A percentile compares a stretch with the other conserved stretches of the same genome.
Evolutionary conservation across 306 rosid genomes (phyloP).

Genomic region (Lupinus albus): DNA sequence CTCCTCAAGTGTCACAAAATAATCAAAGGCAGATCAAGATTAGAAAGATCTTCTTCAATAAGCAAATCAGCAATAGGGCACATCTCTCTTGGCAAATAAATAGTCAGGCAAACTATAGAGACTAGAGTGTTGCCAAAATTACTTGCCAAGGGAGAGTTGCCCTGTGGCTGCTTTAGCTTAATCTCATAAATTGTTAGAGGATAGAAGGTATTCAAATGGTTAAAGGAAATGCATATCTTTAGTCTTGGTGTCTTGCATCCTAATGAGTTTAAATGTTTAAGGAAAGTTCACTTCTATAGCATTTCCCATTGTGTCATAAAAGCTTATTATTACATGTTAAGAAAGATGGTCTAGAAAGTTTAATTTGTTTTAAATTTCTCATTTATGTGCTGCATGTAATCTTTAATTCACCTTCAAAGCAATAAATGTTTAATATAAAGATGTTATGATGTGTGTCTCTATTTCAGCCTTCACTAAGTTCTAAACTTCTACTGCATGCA

Average conservation of each 20-base stretch:
- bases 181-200: background rate
- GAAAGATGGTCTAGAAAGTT: background rate
- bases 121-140: background rate
- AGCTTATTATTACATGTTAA: background rate
- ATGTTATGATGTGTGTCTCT: background rate
- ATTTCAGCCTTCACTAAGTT: background rate
- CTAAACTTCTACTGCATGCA: background rate
- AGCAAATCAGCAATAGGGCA: conserved; percentile 52
- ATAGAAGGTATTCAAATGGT: background rate
- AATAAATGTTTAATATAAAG: background rate
- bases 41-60: background rate
- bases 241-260: conserved; percentile 7
- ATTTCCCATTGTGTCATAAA: background rate
- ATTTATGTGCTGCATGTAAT: background rate
- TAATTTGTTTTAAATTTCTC: conserved; percentile 2
- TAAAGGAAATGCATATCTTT: conserved; percentile 28
- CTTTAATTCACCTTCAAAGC: background rate
- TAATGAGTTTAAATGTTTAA: background rate
- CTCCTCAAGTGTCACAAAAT: conserved; percentile 7
- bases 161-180: conserved; percentile 56
- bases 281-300: background rate
- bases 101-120: background rate
- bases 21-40: conserved; percentile 20
- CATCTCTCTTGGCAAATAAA: conserved; percentile 52
- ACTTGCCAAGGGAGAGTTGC: conserved; percentile 72